Evolutionary conservation across 805 yeast species (phyloP).

Genomic region (Candida orba): DNA sequence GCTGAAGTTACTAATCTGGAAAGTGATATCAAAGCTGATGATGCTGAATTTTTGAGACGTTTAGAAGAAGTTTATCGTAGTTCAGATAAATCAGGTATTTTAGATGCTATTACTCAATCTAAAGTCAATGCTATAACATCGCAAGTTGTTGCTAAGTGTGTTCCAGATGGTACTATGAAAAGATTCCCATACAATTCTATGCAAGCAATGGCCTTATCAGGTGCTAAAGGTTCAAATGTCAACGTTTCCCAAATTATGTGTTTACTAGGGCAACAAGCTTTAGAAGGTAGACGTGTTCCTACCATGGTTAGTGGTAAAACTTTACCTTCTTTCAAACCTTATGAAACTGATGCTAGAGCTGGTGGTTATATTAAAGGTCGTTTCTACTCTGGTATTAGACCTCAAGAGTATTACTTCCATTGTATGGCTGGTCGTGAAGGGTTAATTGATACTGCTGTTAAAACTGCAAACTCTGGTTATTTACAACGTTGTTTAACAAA

Average conservation of each 20-base stretch:
- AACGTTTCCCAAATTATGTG: conserved; percentile 99
- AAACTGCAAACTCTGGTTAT: conserved; percentile 97
- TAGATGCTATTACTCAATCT: conserved; percentile 93
- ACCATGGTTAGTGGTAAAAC: conserved; percentile 99
- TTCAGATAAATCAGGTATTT: conserved; percentile 81
- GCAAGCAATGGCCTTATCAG: conserved; percentile 99
- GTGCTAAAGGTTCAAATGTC: conserved; percentile 98
- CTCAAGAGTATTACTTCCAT: conserved; percentile 99
- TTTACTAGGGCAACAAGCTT: conserved; percentile 95
- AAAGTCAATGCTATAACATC: conserved; percentile 90
- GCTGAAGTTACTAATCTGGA: conserved; percentile 87
- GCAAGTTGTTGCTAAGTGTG: conserved; percentile 89
- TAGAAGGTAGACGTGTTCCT: conserved; percentile 99
- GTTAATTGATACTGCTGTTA: conserved; percentile 97
- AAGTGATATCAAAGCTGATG: conserved; percentile 38
- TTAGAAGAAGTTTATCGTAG: conserved; percentile 93
- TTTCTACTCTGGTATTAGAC: conserved; percentile 94
- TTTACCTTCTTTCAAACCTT: conserved; percentile 92
- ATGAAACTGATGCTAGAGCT: conserved; percentile 94
- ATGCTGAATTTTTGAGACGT: conserved; percentile 77
- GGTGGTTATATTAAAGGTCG: conserved; percentile 98
- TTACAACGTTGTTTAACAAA: conserved; percentile 97
- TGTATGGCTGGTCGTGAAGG: conserved; percentile 99
- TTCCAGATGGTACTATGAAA: conserved; percentile 95
- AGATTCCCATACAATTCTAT: conserved; percentile 91